A percentile compares a stretch with the other conserved stretches of the same genome.
These are phyloP conservation scores for Yarrowia osloensis DNA, from an alignment of 805 yeast species.

Conservation along the genomic window DNA sequence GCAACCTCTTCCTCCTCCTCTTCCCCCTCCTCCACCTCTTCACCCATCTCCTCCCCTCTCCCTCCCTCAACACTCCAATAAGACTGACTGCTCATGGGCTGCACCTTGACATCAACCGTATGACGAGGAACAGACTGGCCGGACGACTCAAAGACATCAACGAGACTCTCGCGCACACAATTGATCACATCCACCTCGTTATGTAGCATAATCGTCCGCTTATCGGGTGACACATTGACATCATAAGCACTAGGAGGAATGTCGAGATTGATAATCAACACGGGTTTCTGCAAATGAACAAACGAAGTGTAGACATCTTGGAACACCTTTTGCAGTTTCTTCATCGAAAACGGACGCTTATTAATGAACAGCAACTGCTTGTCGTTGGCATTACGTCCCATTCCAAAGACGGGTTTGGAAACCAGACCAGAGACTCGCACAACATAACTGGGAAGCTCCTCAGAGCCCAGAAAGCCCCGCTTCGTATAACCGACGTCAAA, in stretches of 20 bases:
- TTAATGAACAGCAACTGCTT: conserved; percentile 77
- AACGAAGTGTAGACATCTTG: conserved; percentile 74
- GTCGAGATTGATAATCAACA: conserved; percentile 60
- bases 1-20: neutral
- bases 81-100: conserved; percentile 17
- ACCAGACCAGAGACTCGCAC: conserved; percentile 56
- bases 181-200: conserved; percentile 64
- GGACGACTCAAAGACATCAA: conserved; percentile 49
- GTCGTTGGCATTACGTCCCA: conserved; percentile 70
- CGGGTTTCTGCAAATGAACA: conserved; percentile 74
- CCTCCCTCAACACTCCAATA: conserved; percentile 8
- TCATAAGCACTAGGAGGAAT: conserved; percentile 57
- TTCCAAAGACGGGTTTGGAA: conserved; percentile 77
- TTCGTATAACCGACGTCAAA: conserved; percentile 26
- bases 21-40: too few species aligned
- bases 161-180: conserved; percentile 53
- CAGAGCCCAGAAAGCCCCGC: neutral
- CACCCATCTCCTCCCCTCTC: too few species aligned
- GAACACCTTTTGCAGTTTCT: conserved; percentile 56
- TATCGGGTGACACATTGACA: conserved; percentile 90
- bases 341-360: conserved; percentile 67
- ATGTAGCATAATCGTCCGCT: conserved; percentile 68
- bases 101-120: neutral
- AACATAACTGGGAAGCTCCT: neutral
- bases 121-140: conserved; percentile 45